Base-by-base conservation (phyloP, 2,329 filamentous ascomycete genomes). In the Talaromyces albobiverticillius region DNA sequence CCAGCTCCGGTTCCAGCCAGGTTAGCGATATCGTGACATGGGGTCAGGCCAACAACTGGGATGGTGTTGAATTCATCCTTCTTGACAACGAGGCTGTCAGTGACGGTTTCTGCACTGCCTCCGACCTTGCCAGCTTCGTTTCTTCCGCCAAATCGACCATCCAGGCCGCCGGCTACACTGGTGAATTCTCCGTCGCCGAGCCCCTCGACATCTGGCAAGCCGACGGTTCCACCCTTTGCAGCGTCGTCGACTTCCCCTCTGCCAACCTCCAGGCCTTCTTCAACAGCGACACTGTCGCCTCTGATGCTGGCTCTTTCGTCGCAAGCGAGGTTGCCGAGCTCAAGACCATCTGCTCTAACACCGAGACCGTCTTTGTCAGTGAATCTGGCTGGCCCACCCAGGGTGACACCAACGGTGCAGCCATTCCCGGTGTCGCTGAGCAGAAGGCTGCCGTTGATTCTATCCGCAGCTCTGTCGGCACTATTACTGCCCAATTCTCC, bases 261-360 rank as follows among this genome's bases (percentile, higher is more conserved):
- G 85, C 84, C 74, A 96, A 96, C 82, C 85, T 95, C 66, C 92
- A 97, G 79, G 86, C 92, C 62, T 96, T 88, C 87, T 97, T 96
- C 87, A 95, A 95, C 80, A 69, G 83, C 43, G 76, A 81, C 55
- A 81, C 86, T 60, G 67, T 74, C 22, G 82, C 91, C 57, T 65
- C 74, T 3, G 67, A 81, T 48, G 91, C 92, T 53, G 93, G 93
- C 69, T 70, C 77, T 50, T 96, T 96, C 71, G 88, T 92, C 64
- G 75, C 79, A 61, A 68, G 79, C 64, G 86, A 96, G 81, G 82
- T 96, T 60, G 76, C 83, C 45, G 79, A 89, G 60, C 85, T 95
- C 59, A 76, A 84, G 69, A 70, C 72, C 62, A 76, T 90, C 63
- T 97, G 93, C 83, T 70, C 78, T 38, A 82, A 81, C 69, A 51